Evolutionary conservation across 192 early-diverging fungal genomes (phyloP), one percentile per base, ranked within the genome.

Genomic region (Diversispora eburnea): DNA sequence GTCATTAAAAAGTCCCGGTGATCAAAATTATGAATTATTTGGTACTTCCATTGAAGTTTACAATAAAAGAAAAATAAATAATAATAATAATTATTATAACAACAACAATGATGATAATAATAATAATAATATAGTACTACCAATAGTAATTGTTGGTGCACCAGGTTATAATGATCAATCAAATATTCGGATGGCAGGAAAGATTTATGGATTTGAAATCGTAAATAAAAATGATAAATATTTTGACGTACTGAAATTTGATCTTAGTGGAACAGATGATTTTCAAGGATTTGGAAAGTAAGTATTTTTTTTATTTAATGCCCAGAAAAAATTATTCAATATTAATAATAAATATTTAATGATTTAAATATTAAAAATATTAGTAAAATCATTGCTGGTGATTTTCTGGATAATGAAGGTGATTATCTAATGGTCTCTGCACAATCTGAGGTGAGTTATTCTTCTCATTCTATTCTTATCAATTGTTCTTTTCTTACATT

Each of bases 231-330:
- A 19, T 41, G 22, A 54, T 3, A 25, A 54, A 1, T 45, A 15
- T 42, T 52, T 39, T 55, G 22, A 25, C 69, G 13, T 33, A 33
- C 25, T 2, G 2, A 49, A 58, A 45, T 78, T 77, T 72, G 72
- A 56, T 56, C 72, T 81, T 55, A 72, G 67, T 46, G 81, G 81
- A 15, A 64, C 65, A 17, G 66, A 46, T 3, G 67, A 77, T 25
- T 80, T 83, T 70, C 74, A 78, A 46, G 75, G 72, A 41, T 78
- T 78, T 51, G 81, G 81, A 64, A 83, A 75, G 77, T 80, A 77
- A 75, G 41, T 66, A 46, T n/a, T 56, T 17, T 20, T 20, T 19
- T n/a, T 57, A 1, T 57, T 19, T 19, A 22, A 25, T 58, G 13
- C 6, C 22, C 22, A 25, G 3, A 45, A 63, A 42, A 45, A 63